Conservation (phyloP, 208 protist genomes). For the Leishmania braziliensis region DNA sequence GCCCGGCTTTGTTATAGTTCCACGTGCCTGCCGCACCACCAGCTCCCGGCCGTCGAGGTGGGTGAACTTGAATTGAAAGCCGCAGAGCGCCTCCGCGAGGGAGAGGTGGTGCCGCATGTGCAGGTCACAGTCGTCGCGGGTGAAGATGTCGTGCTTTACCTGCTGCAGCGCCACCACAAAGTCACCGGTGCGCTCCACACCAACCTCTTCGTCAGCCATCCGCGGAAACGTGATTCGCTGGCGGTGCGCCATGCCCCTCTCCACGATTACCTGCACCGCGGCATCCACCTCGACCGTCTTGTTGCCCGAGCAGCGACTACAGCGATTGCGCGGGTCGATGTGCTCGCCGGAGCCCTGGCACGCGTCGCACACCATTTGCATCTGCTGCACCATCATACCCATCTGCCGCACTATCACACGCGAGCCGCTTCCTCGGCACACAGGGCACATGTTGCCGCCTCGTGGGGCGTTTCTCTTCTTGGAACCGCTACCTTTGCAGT, state of each 20-base stretch:
- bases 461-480: constrained; percentile 27
- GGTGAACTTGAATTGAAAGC: constrained; percentile 88
- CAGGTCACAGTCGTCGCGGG: constrained; percentile 91
- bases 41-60: constrained; percentile 92
- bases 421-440: constrained; percentile 92
- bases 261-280: constrained; percentile 46
- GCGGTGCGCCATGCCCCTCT: constrained; percentile 63
- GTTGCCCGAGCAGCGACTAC: constrained; percentile 89
- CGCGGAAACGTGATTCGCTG: constrained; percentile 51
- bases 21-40: constrained; percentile 69
- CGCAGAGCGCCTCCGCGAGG: constrained; percentile 95
- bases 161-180: constrained; percentile 95
- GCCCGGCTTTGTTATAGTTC: constrained; percentile 73
- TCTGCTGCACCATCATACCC: constrained; percentile 96
- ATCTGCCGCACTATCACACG: constrained; percentile 91
- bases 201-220: constrained; percentile 53
- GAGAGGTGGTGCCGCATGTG: constrained; percentile 87
- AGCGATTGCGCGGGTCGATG: constrained; percentile 90
- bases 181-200: constrained; percentile 80
- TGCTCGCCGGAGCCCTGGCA: constrained; percentile 91
- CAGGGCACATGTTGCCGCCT: constrained; percentile 49
- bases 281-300: constrained; percentile 86
- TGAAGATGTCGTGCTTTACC: constrained; percentile 92
- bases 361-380: constrained; percentile 83
- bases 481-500: constrained; percentile 67